Percentiles rank a stretch among this genome's conserved stretches.
Evolutionary conservation across 1,139 yeast species (phyloP).

Genomic region (Hyphopichia wangnamkhiaoensis): DNA sequence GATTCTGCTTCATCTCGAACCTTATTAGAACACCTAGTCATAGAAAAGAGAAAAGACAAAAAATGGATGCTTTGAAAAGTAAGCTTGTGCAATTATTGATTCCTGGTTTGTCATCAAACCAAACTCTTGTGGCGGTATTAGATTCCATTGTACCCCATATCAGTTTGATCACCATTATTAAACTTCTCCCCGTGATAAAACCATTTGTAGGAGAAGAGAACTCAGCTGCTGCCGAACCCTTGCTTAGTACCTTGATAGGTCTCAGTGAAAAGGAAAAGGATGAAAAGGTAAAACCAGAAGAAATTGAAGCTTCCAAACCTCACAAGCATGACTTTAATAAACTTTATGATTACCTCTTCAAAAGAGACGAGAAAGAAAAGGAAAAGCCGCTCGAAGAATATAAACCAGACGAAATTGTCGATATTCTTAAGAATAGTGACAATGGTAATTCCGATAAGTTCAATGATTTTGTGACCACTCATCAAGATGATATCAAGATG

Average conservation of each 20-base stretch:
- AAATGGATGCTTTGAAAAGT: slow-evolving; percentile 2
- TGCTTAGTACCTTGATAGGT: not conserved
- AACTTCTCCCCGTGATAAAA: slow-evolving; percentile 2
- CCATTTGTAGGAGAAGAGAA: slow-evolving; percentile 1
- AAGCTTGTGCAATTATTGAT: slow-evolving; percentile 1
- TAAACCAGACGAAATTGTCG: slow-evolving; percentile 1
- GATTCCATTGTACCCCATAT: slow-evolving; percentile 1
- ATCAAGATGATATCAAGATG: slow-evolving; percentile 3
- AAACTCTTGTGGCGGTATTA: not conserved
- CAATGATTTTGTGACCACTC: not conserved
- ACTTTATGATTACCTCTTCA: slow-evolving; percentile 1
- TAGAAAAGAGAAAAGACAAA: too few relatives aligned
- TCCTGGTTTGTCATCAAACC: slow-evolving; percentile 1
- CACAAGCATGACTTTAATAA: not conserved
- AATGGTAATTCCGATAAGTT: slow-evolving; percentile 3
- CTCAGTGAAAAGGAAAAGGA: not conserved
- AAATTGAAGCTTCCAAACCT: not conserved
- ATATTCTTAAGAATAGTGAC: not conserved
- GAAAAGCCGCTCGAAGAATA: slow-evolving; percentile 1
- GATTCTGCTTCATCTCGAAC: too few relatives aligned
- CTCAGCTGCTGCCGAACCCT: slow-evolving; percentile 1
- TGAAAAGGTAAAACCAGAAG: not conserved
- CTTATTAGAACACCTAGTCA: too few relatives aligned
- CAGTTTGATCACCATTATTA: slow-evolving; percentile 2
- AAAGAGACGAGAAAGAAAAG: not conserved